phyloP scores from a whole-genome alignment of 2,329 filamentous ascomycete genomes.

The Aphanocladium album region DNA sequence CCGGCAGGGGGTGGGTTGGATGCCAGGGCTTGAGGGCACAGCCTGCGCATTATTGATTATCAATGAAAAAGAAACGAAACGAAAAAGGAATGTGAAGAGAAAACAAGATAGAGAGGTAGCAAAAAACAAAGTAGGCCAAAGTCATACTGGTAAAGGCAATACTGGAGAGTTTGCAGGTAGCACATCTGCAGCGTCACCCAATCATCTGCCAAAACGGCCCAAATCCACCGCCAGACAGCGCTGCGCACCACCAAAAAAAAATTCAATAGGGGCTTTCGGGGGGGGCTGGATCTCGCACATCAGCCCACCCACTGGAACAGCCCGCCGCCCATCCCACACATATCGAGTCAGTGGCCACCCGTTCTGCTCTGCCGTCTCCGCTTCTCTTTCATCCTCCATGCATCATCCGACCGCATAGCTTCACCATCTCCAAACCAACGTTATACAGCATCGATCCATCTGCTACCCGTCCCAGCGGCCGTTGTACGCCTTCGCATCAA shows the following conservation, averaged over 20 bases:
- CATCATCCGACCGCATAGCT: not conserved
- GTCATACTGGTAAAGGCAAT: not conserved
- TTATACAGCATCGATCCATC: not conserved
- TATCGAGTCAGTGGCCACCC: slow-evolving; percentile 7
- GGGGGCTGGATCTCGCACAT: slow-evolving; percentile 1
- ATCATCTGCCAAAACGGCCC: not conserved
- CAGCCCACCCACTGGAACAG: not conserved
- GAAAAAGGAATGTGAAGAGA: not conserved
- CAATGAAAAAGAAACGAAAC: not conserved
- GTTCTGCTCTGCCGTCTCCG: slow-evolving; percentile 2
- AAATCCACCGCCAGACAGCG: not conserved
- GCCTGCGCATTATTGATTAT: not conserved
- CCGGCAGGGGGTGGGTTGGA: too few relatives aligned
- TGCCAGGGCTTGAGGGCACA: not conserved
- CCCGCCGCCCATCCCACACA: not conserved
- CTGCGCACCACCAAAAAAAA: not conserved
- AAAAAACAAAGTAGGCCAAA: not conserved
- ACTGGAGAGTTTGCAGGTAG: too few relatives aligned
- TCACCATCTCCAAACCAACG: not conserved
- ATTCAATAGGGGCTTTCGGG: too few relatives aligned
- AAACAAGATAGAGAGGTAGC: not conserved
- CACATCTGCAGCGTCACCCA: not conserved
- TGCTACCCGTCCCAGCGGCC: not conserved
- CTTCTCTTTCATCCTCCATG: slow-evolving; percentile 4
- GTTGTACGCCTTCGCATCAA: not conserved